phyloP scores from a whole-genome alignment of 345 rosid genomes.

The Conringia planisiliqua region DNA sequence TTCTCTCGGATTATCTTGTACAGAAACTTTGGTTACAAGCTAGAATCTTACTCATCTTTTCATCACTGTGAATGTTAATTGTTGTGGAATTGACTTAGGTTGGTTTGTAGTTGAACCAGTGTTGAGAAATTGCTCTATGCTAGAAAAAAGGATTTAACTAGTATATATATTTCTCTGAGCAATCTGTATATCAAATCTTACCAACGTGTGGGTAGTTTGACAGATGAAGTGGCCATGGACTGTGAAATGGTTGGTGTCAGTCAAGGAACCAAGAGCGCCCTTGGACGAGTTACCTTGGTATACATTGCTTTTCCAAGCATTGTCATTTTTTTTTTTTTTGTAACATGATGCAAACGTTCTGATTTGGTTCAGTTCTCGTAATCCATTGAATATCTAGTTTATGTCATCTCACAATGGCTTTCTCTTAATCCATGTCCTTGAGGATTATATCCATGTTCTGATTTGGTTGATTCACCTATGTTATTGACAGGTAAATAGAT shows the following conservation, averaged over 20 bases:
- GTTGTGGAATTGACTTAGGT: neutral
- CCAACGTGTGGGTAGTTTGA: conserved; percentile 53
- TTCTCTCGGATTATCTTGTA: neutral
- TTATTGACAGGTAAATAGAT: conserved; percentile 72
- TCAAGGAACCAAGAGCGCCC: conserved; percentile 88
- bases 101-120: neutral
- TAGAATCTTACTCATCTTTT: neutral
- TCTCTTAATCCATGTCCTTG: neutral
- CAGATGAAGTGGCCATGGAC: conserved; percentile 87
- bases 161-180: neutral
- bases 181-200: conserved; percentile 1
- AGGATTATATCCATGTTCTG: neutral
- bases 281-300: conserved; percentile 94
- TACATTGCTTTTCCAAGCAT: neutral
- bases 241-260: conserved; percentile 98
- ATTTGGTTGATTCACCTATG: conserved; percentile 18
- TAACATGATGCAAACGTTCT: neutral
- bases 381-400: neutral
- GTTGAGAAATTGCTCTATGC: neutral
- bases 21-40: neutral
- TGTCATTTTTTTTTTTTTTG: neutral
- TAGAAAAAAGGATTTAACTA: neutral
- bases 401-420: neutral
- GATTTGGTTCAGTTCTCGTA: neutral
- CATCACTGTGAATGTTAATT: neutral